phyloP scores from a whole-genome alignment of 306 rosid genomes.

The Nissolia schottii region DNA sequence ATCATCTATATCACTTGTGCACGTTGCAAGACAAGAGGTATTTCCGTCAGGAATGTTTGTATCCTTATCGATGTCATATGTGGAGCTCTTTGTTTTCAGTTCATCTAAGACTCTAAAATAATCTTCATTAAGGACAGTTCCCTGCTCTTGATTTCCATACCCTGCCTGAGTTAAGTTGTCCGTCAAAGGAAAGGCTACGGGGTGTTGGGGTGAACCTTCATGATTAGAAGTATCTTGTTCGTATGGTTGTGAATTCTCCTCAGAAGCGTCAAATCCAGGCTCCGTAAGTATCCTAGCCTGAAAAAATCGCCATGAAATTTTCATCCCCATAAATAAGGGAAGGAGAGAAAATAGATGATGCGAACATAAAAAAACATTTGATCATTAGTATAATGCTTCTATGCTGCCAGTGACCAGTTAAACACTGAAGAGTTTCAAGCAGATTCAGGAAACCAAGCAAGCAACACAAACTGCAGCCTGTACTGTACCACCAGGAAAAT shows the following conservation, averaged over 20 bases:
- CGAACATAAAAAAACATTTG: background rate
- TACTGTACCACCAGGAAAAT: background rate
- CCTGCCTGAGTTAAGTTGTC: conserved; percentile 26
- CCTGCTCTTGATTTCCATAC: conserved; percentile 38
- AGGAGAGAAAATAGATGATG: background rate
- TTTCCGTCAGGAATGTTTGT: conserved; percentile 49
- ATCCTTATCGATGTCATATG: conserved; percentile 50
- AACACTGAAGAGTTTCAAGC: background rate
- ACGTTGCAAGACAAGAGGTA: conserved; percentile 79
- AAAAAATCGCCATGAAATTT: conserved; percentile 18
- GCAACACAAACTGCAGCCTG: background rate
- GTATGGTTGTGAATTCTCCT: conserved; percentile 31
- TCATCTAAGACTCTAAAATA: conserved; percentile 62
- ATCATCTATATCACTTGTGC: conserved; percentile 77
- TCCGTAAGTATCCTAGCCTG: conserved; percentile 89
- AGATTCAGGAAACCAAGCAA: background rate
- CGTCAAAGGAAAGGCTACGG: conserved; percentile 30
- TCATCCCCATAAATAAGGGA: background rate
- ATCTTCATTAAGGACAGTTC: conserved; percentile 48
- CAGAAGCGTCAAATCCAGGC: conserved; percentile 44
- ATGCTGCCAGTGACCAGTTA: background rate
- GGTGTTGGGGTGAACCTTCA: conserved; percentile 29
- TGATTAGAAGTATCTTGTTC: conserved; percentile 30
- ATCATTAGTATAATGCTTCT: background rate
- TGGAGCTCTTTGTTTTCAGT: conserved; percentile 46